phyloP scores from a whole-genome alignment of 208 protist species.

The Leishmania guyanensis region DNA sequence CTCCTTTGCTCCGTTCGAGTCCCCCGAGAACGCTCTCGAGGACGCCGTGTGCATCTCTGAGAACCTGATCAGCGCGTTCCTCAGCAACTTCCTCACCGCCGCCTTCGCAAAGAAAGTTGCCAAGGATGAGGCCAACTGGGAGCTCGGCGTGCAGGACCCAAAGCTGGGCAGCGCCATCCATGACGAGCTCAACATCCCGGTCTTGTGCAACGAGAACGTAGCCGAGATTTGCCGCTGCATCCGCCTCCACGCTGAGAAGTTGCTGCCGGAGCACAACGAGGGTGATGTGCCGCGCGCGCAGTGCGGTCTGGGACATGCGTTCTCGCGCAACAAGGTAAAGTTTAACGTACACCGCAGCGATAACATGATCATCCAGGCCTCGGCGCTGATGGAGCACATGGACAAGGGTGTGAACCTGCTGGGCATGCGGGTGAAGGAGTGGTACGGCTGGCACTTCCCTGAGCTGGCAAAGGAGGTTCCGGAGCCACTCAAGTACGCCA shows the following conservation, averaged over 20 bases:
- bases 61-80: slow-evolving; percentile 88
- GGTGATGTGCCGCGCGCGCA: slow-evolving; percentile 96
- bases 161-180: slow-evolving; percentile 96
- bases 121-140: slow-evolving; percentile 76
- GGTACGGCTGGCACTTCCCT: slow-evolving; percentile 99
- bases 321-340: slow-evolving; percentile 99
- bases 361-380: slow-evolving; percentile 99
- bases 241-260: slow-evolving; percentile 95
- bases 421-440: slow-evolving; percentile 99
- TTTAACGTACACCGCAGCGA: slow-evolving; percentile 99
- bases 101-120: slow-evolving; percentile 94
- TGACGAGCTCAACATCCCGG: slow-evolving; percentile 82
- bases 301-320: slow-evolving; percentile 98
- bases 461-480: slow-evolving; percentile 97
- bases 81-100: slow-evolving; percentile 95
- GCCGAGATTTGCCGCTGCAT: slow-evolving; percentile 95
- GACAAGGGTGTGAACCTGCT: slow-evolving; percentile 99
- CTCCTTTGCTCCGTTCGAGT: slow-evolving; percentile 97
- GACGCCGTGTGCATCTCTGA: slow-evolving; percentile 98
- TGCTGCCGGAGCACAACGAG: slow-evolving; percentile 93
- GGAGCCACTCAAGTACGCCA: slow-evolving; percentile 96
- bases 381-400: slow-evolving; percentile 98
- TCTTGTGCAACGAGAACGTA: slow-evolving; percentile 90
- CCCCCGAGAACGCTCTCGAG: slow-evolving; percentile 97
- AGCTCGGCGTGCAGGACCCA: slow-evolving; percentile 95